Conservation (phyloP, 257 asterid genomes). For the Vinca minor region DNA sequence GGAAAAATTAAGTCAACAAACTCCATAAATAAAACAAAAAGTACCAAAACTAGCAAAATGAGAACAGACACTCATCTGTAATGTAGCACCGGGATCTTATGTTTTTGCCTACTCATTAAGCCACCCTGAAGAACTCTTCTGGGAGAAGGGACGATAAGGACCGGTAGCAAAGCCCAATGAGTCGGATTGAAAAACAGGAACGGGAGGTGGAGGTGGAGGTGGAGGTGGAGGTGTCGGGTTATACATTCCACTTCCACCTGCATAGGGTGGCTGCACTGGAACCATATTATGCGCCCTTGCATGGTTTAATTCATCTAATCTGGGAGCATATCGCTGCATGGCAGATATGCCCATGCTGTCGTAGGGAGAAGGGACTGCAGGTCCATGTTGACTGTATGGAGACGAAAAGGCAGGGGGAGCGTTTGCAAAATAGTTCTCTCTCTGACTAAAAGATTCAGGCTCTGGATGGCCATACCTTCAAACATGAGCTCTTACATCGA, state of each 20-base stretch:
- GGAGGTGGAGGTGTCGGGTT: conserved; percentile 12
- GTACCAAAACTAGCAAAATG: background rate
- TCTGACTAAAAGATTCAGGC: conserved; percentile 17
- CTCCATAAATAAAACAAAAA: background rate
- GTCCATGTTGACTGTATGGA: conserved; percentile 15
- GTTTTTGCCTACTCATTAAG: conserved; percentile 40
- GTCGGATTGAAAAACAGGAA: conserved; percentile 17
- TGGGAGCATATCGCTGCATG: conserved; percentile 47
- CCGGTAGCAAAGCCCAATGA: conserved; percentile 45
- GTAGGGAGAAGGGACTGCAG: conserved; percentile 14
- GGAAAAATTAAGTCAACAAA: background rate
- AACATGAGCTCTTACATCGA: conserved; percentile 18
- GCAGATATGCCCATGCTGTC: conserved; percentile 28
- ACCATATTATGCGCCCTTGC: conserved; percentile 18
- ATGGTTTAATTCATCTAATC: conserved; percentile 39
- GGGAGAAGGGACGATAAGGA: conserved; percentile 35
- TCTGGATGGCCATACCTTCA: conserved; percentile 18
- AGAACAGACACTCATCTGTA: background rate
- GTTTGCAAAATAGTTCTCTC: conserved; percentile 8
- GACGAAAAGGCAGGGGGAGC: conserved; percentile 15
- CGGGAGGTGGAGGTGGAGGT: background rate
- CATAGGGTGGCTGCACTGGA: conserved; percentile 19
- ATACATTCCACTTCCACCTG: conserved; percentile 12
- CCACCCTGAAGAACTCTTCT: conserved; percentile 61
- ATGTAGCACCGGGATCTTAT: no score